Evolutionary conservation across 495 filamentous ascomycete genomes (phyloP), one percentile per base, ranked within the genome.

Genomic region (Daldinia grandis): DNA sequence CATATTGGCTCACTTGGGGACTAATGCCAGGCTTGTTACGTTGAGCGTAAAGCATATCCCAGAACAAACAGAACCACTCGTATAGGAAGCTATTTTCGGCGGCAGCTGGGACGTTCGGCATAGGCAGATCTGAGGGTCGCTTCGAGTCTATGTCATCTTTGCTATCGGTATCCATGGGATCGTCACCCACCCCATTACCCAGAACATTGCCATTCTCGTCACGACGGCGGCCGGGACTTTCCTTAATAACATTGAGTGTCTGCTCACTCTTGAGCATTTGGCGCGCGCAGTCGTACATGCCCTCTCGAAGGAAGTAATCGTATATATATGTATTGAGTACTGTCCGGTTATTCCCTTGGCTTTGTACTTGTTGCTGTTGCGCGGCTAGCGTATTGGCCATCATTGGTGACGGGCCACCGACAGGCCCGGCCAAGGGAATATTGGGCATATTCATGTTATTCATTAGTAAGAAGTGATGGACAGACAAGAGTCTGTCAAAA

Each of bases 41-140:
- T 74, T 91, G 89, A 53, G 92, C 92, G 74, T 86, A 87, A 74
- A 90, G 96, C 74, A 98, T 93, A 69, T 98, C 95, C 94, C 93
- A 98, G 78, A 99, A 99, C 35, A 97, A 83, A 76, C 88, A 92
- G 80, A 96, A 99, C 95, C 95, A 99, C 66, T 98, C 95, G 53
- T 91, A 87, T 12, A 99, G 83, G 73, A 98, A 97, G 27, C 91
- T 92, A 15, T 88, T 90, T 17, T 93, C 88, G 9, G 85, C 81
- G 25, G 81, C 83, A 28, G 79, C 85, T 12, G 89, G 87, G 3
- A 94, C 80, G 53, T 86, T 88, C 9, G 94, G 90, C 0, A 85
- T 84, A 8, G 95, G 95, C 8, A 98, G 84, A 74, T 96, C 95
- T 58, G 90, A 86, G 0, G 92, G 92, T 28, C 83, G 79, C 73